Percentiles rank a stretch among this genome's conserved stretches.
Evolutionary conservation across 2,329 filamentous ascomycete genomes (phyloP).

Genomic region (Aspergillus cejpii): DNA sequence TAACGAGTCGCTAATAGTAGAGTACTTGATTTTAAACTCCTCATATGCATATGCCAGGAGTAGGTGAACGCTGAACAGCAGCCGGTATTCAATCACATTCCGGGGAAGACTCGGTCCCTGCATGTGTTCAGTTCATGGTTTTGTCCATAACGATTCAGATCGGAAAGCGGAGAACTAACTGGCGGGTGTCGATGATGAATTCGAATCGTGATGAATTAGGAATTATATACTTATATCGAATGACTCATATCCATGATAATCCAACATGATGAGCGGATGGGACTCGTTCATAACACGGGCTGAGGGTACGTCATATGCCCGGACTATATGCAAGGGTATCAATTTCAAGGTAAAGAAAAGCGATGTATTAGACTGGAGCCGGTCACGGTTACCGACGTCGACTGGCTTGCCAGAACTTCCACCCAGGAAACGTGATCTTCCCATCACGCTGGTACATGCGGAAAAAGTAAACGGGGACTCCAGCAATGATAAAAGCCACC

Average conservation of each 20-base stretch:
- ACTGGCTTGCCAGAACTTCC: conserved; percentile 42
- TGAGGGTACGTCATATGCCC: not conserved
- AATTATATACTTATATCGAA: conserved; percentile 12
- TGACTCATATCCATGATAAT: conserved; percentile 16
- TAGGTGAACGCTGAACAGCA: no score
- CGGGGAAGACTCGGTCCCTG: conserved; percentile 37
- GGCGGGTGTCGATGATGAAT: no score
- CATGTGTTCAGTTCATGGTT: conserved; percentile 38
- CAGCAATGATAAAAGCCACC: conserved; percentile 72
- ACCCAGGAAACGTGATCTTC: conserved; percentile 27
- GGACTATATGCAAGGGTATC: conserved; percentile 23
- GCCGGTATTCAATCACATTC: conserved; percentile 40
- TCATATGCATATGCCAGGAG: no score
- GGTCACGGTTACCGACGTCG: conserved; percentile 4
- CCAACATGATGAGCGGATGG: not conserved
- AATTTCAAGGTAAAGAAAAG: conserved; percentile 11
- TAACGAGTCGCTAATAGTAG: no score
- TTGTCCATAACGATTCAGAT: no score
- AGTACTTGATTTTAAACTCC: no score
- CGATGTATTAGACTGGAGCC: conserved; percentile 1
- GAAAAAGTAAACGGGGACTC: conserved; percentile 85
- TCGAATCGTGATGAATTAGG: conserved; percentile 3
- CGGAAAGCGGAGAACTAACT: no score
- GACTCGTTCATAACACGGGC: no score
- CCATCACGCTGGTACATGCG: conserved; percentile 62